These are phyloP conservation scores for Cladosporium colombiae DNA, from an alignment of 2,329 filamentous ascomycete species.

Conservation along the genomic window DNA sequence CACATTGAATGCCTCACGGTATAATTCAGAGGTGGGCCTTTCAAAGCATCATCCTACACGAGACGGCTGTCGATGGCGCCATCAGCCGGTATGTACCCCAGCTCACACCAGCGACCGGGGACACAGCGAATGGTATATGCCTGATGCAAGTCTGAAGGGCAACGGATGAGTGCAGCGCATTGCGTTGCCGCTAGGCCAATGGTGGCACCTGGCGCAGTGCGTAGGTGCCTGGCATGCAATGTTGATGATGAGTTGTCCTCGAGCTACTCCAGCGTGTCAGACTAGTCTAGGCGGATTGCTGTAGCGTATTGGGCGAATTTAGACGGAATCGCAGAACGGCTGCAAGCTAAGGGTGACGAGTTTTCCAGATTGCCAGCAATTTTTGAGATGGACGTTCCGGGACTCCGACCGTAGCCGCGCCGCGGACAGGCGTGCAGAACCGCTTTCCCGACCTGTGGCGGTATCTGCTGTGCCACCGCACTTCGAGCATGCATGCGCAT, in stretches of 20 bases:
- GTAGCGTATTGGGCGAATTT: not conserved
- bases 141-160: slow-evolving; percentile 1
- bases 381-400: not conserved
- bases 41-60: not conserved
- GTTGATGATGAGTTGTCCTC: not conserved
- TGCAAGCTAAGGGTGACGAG: not conserved
- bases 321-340: not conserved
- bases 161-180: not conserved
- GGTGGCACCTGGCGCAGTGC: not conserved
- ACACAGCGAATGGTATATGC: not conserved
- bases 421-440: not conserved
- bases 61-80: not conserved
- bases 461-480: not conserved
- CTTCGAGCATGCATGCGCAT: not conserved
- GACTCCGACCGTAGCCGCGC: not conserved
- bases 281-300: not conserved
- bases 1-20: not conserved
- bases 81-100: not conserved
- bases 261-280: not conserved
- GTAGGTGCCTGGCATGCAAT: not conserved
- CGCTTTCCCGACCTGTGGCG: not conserved
- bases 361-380: not conserved
- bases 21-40: not conserved
- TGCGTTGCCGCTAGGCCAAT: not conserved
- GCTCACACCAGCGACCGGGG: not conserved